Conservation (phyloP, 2,329 filamentous ascomycete genomes). For the Blastomyces silverae region DNA sequence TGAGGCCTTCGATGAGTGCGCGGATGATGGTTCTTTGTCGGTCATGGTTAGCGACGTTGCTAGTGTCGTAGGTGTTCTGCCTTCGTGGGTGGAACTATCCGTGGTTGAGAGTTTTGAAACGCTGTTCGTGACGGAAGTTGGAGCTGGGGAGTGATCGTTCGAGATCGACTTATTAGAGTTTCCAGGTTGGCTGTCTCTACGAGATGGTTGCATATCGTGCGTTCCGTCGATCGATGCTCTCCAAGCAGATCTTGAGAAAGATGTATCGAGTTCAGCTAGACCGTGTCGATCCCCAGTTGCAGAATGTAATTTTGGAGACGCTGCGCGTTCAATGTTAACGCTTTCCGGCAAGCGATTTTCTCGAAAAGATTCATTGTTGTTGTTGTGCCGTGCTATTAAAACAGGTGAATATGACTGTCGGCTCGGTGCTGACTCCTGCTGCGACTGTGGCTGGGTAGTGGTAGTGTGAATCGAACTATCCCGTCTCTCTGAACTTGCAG, state of each 20-base stretch:
- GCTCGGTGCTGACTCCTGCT: slow-evolving; percentile 27
- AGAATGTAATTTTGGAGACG: slow-evolving; percentile 15
- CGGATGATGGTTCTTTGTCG: slow-evolving; percentile 27
- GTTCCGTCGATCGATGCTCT: slow-evolving; percentile 25
- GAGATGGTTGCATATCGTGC: slow-evolving; percentile 23
- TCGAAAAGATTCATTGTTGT: slow-evolving; percentile 22
- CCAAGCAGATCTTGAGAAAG: slow-evolving; percentile 24
- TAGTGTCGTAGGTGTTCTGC: slow-evolving; percentile 27
- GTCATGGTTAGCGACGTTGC: slow-evolving; percentile 29
- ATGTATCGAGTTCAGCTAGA: slow-evolving; percentile 27
- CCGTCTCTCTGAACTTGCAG: slow-evolving; percentile 27
- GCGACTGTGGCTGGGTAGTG: slow-evolving; percentile 29
- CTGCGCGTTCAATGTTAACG: slow-evolving; percentile 21
- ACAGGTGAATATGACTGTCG: slow-evolving; percentile 32
- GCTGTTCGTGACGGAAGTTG: slow-evolving; percentile 29
- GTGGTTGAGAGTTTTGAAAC: slow-evolving; percentile 29
- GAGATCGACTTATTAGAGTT: slow-evolving; percentile 30
- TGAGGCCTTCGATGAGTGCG: slow-evolving; percentile 28
- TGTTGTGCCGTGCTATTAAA: slow-evolving; percentile 29
- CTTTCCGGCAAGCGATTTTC: slow-evolving; percentile 27
- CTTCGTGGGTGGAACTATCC: slow-evolving; percentile 26
- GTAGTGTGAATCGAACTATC: slow-evolving; percentile 29
- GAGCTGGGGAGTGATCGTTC: slow-evolving; percentile 26
- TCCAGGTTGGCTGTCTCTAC: slow-evolving; percentile 33
- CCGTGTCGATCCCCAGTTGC: slow-evolving; percentile 26